Conservation (phyloP, 257 asterid genomes). For the Lycium ferocissimum region DNA sequence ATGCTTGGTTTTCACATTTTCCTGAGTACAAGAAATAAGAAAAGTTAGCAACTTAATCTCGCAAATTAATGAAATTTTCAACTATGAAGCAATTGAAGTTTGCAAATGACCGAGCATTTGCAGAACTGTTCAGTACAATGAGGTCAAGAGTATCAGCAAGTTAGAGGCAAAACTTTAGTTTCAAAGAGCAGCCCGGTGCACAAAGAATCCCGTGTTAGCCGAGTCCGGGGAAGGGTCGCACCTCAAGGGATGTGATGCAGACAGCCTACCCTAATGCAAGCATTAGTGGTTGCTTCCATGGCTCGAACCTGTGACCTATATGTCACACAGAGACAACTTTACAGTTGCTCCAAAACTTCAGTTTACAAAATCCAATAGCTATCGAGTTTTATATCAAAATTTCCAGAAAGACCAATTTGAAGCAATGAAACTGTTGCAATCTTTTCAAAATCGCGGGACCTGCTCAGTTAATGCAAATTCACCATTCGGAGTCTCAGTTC, state of each 20-base stretch:
- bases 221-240: no score
- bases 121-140: not conserved
- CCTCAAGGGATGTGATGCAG: no score
- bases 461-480: slow-evolving; percentile 20
- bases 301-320: no score
- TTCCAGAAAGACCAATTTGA: slow-evolving; percentile 3
- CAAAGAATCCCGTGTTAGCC: no score
- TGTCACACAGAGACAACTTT: no score
- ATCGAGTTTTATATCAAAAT: not conserved
- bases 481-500: not conserved
- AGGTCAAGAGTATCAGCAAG: not conserved
- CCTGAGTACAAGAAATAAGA: slow-evolving; percentile 45
- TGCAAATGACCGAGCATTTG: not conserved
- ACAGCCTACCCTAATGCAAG: no score
- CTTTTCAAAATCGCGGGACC: not conserved
- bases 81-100: slow-evolving; percentile 18
- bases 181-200: no score
- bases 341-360: not conserved
- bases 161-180: not conserved
- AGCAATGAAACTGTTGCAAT: not conserved
- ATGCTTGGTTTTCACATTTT: slow-evolving; percentile 68
- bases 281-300: no score
- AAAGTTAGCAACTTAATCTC: not conserved
- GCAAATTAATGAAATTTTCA: slow-evolving; percentile 27
- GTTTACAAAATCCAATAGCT: not conserved